A percentile compares a stretch with the other conserved stretches of the same genome.
Conservation (phyloP, 2,329 filamentous ascomycete genomes). For the Chaetoscypha palmicola region DNA sequence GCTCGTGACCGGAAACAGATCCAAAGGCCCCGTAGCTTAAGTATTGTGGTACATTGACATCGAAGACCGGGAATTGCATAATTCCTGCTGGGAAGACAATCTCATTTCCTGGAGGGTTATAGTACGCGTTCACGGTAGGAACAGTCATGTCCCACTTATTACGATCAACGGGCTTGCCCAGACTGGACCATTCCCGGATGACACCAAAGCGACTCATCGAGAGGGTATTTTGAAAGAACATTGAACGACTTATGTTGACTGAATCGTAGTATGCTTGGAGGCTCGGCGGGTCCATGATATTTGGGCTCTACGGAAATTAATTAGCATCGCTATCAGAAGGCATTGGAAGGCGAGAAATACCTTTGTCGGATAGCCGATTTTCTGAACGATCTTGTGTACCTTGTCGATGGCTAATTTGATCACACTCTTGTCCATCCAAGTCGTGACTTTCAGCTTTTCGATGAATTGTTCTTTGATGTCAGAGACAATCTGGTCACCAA, state of each 20-base stretch:
- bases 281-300: slow-evolving; percentile 50
- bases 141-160: slow-evolving; percentile 55
- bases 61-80: slow-evolving; percentile 62
- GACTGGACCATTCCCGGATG: slow-evolving; percentile 45
- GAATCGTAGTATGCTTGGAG: slow-evolving; percentile 50
- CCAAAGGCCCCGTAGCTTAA: slow-evolving; percentile 64
- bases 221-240: slow-evolving; percentile 53
- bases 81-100: slow-evolving; percentile 65
- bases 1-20: slow-evolving; percentile 59
- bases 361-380: slow-evolving; percentile 60
- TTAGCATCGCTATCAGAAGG: neutral
- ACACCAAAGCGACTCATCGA: slow-evolving; percentile 43
- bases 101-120: slow-evolving; percentile 51
- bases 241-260: slow-evolving; percentile 42
- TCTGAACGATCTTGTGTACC: slow-evolving; percentile 59
- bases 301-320: slow-evolving; percentile 39
- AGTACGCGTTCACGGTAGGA: slow-evolving; percentile 59
- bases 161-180: slow-evolving; percentile 54
- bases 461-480: slow-evolving; percentile 63
- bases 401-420: slow-evolving; percentile 55
- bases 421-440: slow-evolving; percentile 60
- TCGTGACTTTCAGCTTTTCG: slow-evolving; percentile 48
- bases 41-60: slow-evolving; percentile 55
- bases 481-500: slow-evolving; percentile 62
- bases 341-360: slow-evolving; percentile 8